phyloP scores from a whole-genome alignment of 208 protist species.

The Wallacemonas sp. region DNA sequence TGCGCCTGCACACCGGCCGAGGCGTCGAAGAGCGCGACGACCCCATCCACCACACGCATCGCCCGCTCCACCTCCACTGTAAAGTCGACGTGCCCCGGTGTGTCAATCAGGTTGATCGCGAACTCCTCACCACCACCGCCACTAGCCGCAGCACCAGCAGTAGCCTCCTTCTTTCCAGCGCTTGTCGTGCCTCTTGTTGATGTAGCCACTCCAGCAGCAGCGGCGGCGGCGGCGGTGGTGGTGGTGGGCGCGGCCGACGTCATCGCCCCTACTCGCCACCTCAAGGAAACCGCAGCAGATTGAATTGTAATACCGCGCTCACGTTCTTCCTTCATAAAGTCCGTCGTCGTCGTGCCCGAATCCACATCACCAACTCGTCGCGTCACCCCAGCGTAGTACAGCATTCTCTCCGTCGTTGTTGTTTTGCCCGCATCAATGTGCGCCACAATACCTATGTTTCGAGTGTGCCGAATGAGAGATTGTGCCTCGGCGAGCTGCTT shows the following conservation, averaged over 20 bases:
- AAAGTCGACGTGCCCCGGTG: conserved; percentile 97
- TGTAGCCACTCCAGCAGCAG: too few species aligned
- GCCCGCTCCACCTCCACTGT: conserved; percentile 96
- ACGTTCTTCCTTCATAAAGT: conserved; percentile 96
- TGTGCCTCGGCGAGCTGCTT: conserved; percentile 14
- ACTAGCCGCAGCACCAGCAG: too few species aligned
- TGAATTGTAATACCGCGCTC: conserved; percentile 97
- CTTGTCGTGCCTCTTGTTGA: too few species aligned
- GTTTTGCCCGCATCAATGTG: conserved; percentile 97
- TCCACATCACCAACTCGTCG: conserved; percentile 94
- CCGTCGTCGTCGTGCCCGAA: conserved; percentile 95
- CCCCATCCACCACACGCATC: conserved; percentile 96
- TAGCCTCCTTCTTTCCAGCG: too few species aligned
- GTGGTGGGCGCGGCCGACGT: conserved; percentile 82
- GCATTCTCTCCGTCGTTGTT: conserved; percentile 95
- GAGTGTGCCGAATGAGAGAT: conserved; percentile 35
- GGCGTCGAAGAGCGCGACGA: conserved; percentile 95
- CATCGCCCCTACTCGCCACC: conserved; percentile 55
- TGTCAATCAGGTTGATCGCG: conserved; percentile 95
- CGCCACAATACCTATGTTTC: conserved; percentile 96
- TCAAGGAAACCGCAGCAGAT: conserved; percentile 92
- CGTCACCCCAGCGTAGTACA: conserved; percentile 89
- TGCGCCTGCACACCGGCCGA: conserved; percentile 95
- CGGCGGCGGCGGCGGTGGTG: too few species aligned
- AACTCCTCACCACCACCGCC: conserved; percentile 83